These are phyloP conservation scores for Lactarius evosmus DNA, from an alignment of 768 basidiomycete species.

Conservation along the genomic window DNA sequence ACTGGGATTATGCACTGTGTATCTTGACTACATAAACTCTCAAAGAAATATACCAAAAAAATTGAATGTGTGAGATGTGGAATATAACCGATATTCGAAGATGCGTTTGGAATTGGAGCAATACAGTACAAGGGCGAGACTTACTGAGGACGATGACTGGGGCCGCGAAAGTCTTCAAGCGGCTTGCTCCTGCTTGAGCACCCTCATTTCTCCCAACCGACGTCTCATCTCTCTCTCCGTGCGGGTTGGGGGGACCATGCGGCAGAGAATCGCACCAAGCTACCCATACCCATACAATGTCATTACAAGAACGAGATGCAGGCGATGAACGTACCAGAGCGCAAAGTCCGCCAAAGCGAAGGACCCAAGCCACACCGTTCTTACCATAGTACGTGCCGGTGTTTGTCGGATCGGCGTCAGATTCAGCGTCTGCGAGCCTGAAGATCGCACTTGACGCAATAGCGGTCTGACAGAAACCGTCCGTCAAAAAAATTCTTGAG, in stretches of 20 bases:
- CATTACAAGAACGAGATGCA: neutral
- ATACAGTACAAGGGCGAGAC: constrained; percentile 4
- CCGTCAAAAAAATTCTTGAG: neutral
- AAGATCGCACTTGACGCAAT: constrained; percentile 86
- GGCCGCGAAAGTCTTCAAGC: constrained; percentile 36
- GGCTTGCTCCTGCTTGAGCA: constrained; percentile 59
- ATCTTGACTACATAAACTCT: constrained; percentile 36
- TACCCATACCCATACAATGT: constrained; percentile 31
- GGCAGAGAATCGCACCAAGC: constrained; percentile 72
- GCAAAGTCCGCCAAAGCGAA: constrained; percentile 88
- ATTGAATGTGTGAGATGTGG: constrained; percentile 18
- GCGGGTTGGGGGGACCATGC: constrained; percentile 82
- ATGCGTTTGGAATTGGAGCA: neutral
- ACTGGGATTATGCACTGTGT: constrained; percentile 59
- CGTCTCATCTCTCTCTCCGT: constrained; percentile 89
- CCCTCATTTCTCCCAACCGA: constrained; percentile 74
- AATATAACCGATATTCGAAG: neutral
- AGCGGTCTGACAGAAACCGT: constrained; percentile 56
- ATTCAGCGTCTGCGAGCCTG: constrained; percentile 64
- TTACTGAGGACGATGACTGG: neutral
- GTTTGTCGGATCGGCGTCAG: constrained; percentile 42
- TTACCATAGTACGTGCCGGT: constrained; percentile 69
- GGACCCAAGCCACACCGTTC: constrained; percentile 90
- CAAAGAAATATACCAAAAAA: constrained; percentile 1
- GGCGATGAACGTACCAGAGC: constrained; percentile 48